Conservation (phyloP, 371 early-diverging fungal genomes). For the Mortierella sp. region DNA sequence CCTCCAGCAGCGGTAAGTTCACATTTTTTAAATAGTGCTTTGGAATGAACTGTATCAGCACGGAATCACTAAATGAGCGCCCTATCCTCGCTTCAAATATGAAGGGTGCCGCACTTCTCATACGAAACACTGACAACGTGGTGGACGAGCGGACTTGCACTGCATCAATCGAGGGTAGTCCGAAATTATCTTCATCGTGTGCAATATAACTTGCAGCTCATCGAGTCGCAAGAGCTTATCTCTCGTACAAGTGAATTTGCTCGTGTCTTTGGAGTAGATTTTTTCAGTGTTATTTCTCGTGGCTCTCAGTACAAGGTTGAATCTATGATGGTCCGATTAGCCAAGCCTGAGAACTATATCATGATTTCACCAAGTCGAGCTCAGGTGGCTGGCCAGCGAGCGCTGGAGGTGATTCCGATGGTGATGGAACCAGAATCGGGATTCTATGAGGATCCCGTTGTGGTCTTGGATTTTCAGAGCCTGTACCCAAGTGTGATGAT, state of each 20-base stretch:
- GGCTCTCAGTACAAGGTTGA: slow-evolving; percentile 95
- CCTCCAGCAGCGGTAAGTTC: slow-evolving; percentile 72
- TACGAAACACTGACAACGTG: slow-evolving; percentile 71
- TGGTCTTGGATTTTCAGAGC: slow-evolving; percentile 93
- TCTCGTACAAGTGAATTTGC: slow-evolving; percentile 87
- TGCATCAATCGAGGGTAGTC: slow-evolving; percentile 71
- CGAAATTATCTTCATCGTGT: slow-evolving; percentile 79
- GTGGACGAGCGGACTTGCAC: slow-evolving; percentile 63
- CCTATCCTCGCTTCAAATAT: background rate
- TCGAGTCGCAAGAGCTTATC: slow-evolving; percentile 80
- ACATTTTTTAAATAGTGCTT: background rate
- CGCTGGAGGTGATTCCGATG: slow-evolving; percentile 86
- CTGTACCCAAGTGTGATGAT: slow-evolving; percentile 95
- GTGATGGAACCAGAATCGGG: slow-evolving; percentile 89
- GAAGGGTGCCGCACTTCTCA: slow-evolving; percentile 75
- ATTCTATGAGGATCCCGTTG: slow-evolving; percentile 85
- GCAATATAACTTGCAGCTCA: slow-evolving; percentile 73
- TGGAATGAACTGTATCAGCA: no score
- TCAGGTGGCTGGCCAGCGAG: slow-evolving; percentile 77
- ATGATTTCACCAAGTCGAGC: slow-evolving; percentile 73
- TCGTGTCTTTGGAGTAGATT: slow-evolving; percentile 88
- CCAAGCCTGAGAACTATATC: slow-evolving; percentile 82
- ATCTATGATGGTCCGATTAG: slow-evolving; percentile 86
- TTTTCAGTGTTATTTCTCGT: slow-evolving; percentile 86
- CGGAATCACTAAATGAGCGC: no score